These are phyloP conservation scores for Cercospora nicotianae DNA, from an alignment of 2,329 filamentous ascomycete species.

Conservation along the genomic window DNA sequence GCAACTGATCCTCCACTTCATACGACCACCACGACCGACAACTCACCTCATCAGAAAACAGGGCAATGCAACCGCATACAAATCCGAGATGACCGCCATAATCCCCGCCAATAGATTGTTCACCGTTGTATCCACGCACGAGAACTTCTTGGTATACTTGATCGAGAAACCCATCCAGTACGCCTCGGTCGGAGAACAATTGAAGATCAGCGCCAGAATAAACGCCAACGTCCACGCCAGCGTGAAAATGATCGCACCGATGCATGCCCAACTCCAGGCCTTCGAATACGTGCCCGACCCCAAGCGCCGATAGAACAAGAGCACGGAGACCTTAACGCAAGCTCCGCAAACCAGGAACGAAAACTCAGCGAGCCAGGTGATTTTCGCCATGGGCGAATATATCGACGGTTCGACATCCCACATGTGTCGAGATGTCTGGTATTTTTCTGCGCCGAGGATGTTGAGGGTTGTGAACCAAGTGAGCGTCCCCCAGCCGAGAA, in stretches of 20 bases:
- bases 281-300: constrained; percentile 38
- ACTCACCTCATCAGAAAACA: constrained; percentile 45
- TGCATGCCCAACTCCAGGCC: constrained; percentile 35
- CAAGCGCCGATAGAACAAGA: constrained; percentile 47
- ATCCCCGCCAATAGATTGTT: constrained; percentile 43
- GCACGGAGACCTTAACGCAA: constrained; percentile 41
- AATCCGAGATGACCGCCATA: constrained; percentile 43
- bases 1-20: constrained; percentile 23
- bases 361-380: constrained; percentile 38
- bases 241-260: constrained; percentile 41
- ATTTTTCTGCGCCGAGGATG: constrained; percentile 30
- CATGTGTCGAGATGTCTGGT: constrained; percentile 39
- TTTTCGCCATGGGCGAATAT: constrained; percentile 30
- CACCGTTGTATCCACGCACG: constrained; percentile 42
- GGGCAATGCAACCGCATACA: constrained; percentile 45
- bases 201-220: constrained; percentile 37
- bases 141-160: constrained; percentile 35
- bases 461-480: constrained; percentile 29
- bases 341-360: constrained; percentile 37
- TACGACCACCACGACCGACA: background rate
- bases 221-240: constrained; percentile 43
- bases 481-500: constrained; percentile 27
- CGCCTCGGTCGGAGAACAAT: constrained; percentile 43
- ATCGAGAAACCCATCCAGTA: constrained; percentile 44
- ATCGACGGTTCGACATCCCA: constrained; percentile 37